A percentile compares a stretch with the other conserved stretches of the same genome.
phyloP scores from a whole-genome alignment of 2,329 filamentous ascomycete species.

The Ascochyta pisi region DNA sequence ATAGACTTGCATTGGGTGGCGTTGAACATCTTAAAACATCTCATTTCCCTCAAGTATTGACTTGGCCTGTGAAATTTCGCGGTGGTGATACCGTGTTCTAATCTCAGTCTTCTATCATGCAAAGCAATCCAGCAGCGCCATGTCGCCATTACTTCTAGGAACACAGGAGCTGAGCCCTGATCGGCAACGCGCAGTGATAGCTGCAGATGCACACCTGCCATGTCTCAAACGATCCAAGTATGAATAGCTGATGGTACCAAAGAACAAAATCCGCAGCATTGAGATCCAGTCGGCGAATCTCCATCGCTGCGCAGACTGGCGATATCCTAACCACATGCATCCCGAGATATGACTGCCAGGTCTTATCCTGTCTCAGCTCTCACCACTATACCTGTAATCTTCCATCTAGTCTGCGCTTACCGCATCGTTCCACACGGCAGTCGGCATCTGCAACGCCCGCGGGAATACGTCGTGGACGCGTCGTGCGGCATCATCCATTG shows the following conservation, averaged over 20 bases:
- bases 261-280: too few species aligned
- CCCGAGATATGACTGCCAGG: neutral
- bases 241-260: too few species aligned
- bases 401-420: neutral
- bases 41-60: neutral
- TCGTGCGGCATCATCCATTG: neutral
- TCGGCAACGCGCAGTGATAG: too few species aligned
- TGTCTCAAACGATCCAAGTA: too few species aligned
- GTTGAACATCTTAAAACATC: neutral
- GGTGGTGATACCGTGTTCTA: neutral
- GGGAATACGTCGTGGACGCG: too few species aligned
- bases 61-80: neutral
- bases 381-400: neutral
- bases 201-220: too few species aligned
- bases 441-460: conserved; percentile 1
- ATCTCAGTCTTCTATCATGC: neutral
- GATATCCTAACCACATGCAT: neutral
- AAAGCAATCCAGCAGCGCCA: too few species aligned
- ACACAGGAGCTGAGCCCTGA: too few species aligned
- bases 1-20: conserved; percentile 20
- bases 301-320: too few species aligned
- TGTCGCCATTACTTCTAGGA: too few species aligned
- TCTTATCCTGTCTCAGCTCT: neutral
- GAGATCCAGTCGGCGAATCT: too few species aligned
- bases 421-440: neutral